phyloP scores from a whole-genome alignment of 73 alveolate species.

The Urostyla sp. region DNA sequence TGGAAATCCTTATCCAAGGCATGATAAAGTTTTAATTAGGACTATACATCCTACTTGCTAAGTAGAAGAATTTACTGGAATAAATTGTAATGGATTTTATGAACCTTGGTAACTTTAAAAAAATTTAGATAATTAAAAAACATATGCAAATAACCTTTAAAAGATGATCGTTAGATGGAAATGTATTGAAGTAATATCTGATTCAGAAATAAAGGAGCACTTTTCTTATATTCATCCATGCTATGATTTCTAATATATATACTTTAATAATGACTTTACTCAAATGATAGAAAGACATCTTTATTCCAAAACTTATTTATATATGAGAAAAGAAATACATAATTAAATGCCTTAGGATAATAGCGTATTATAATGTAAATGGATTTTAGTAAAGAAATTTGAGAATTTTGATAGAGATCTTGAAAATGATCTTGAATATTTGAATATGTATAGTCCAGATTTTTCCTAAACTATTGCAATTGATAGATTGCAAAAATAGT shows the following conservation, averaged over 20 bases:
- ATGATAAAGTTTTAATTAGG: background rate
- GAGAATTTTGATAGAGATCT: conserved; percentile 8
- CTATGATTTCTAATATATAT: background rate
- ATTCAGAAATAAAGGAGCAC: background rate
- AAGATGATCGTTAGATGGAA: background rate
- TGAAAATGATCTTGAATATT: background rate
- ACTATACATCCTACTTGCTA: no score
- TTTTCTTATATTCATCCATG: conserved; percentile 7
- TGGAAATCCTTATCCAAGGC: background rate
- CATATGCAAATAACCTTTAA: background rate
- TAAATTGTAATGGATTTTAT: background rate
- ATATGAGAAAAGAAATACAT: background rate
- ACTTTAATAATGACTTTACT: background rate
- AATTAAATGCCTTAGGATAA: background rate
- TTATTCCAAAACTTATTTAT: background rate
- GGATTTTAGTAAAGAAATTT: conserved; percentile 1
- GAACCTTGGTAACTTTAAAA: conserved; percentile 9
- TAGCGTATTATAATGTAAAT: background rate
- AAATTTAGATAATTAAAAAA: background rate
- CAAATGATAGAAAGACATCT: background rate
- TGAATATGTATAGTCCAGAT: background rate
- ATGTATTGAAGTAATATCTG: conserved; percentile 11
- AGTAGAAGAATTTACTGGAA: background rate
- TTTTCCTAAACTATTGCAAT: background rate
- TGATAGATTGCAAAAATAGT: background rate